Base-by-base conservation (phyloP, 805 yeast species). In the Brettanomyces custersianus region DNA sequence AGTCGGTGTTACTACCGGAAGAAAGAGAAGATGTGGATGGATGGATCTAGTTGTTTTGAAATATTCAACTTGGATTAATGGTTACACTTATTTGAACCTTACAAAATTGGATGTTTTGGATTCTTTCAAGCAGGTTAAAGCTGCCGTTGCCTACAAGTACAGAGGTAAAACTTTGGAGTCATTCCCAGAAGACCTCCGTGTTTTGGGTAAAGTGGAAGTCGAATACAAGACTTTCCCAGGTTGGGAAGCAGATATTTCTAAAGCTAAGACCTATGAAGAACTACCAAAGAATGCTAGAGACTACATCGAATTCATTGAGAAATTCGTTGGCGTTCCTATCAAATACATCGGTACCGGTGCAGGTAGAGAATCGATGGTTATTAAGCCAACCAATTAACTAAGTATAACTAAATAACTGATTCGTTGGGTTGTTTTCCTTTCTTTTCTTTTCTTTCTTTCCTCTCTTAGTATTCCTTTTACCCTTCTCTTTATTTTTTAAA, bases 21-120 rank as follows among this genome's bases (percentile, higher is more conserved):
- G 98, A 68, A 87, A 88, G 73, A 83, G 98, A 70, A 80, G 98
- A 66, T 92, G 98, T 62, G 98, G 98, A 39, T 92, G 98, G 98
- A 77, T 92, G 56, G 98, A 92, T 63, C 69, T 92, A 51, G 97
- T 92, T 18, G 96, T 92, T 20, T 68, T 92, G 61, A 84, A 82
- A 60, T 90, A 92, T 66, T 86, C 96, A 26, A 77, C 87, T 39
- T 62, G 79, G 57, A 85, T 92, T 60, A 92, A 92, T 57, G 98
- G 98, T 38, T 92, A 90, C 74, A 92, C 98, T 32, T 72, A 82
- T 35, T 69, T 92, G 57, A 92, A 92, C 71, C 80, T 92, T 58
- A 92, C 98, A 49, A 92, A 92, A 63, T 74, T 92, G 55, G 98
- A 92, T 55, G 96, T 92, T 30, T 73, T 92, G 51, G 98, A 92